Base-by-base conservation (phyloP, 495 filamentous ascomycete species). In the Lichenothelia convexa region DNA sequence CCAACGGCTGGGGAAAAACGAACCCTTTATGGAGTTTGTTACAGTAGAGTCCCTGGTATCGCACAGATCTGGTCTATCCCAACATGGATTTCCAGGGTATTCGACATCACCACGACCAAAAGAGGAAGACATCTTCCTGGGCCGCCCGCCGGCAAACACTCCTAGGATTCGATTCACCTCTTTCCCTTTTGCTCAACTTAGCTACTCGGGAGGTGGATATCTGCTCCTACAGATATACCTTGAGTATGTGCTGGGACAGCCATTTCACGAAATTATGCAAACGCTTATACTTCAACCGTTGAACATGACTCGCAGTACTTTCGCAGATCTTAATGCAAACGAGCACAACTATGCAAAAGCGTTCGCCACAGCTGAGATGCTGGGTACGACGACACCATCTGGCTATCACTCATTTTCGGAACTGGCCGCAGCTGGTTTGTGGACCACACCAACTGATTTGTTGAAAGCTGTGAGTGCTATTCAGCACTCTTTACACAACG, bases 381-480 rank as follows among this genome's bases (percentile, higher is more conserved):
- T 9, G 11, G 43, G 30, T 23, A 32, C 46, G 5, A 17, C 7
- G 7, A 27, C 7, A 27, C 7, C 33, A 9, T 9, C 26, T 13
- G 24, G 7, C 0, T 44, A 40, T 20, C 46, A 49, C 23, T 18
- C 9, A 12, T 46, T 49, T 16, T 23, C 33, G 2, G 51, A 54
- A 44, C 24, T 30, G 15, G 51, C 49, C 9, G 51, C 51, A 9
- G 51, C 46, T 5, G 49, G 44, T 7, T 34, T 54, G 2, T 54
- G 51, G 51, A 52, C 49, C 19, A 52, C 51, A 12, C 48, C 51
- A 11, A 38, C 35, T 5, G 51, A 54, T 27, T 38, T 54, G 19
- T 32, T 54, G 18, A 49, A 39, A 32, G 40, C 39, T n/a, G 41
- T 49, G 12, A 13, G 16, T 5, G 46, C 45, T 19, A 26, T 50